Evolutionary conservation across 352 stramenopile genomes (phyloP), one percentile per base, ranked within the genome.

Genomic region (Phytophthora idaei): DNA sequence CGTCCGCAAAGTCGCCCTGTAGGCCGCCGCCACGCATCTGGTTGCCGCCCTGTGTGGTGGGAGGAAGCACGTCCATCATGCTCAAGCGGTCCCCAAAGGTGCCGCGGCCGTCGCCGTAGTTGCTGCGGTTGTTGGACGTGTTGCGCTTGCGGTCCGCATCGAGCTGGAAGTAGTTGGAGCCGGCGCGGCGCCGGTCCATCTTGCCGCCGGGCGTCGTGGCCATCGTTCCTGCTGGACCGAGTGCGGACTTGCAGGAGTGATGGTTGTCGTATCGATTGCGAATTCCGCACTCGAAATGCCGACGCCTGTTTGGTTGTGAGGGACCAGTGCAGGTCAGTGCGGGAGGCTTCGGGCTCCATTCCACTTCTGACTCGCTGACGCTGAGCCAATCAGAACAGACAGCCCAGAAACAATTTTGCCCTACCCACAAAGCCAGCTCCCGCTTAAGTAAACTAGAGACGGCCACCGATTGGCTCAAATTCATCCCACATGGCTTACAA

Each of bases 81-180:
- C 77, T 88, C 17, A 92, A 73, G 0, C 83, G 80, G 28, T 69
- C 70, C 12, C 78, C 84, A 42, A 91, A 85, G 42, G 78, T 87
- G 34, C 77, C 76, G n/a, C 78, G 72, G n/a, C 59, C 61, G 47
- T 89, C 79, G 17, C 47, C 59, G 29, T 66, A 63, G 61, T 78
- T 80, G 57, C 67, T 77, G 15, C 57, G 60, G 57, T 81, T 77
- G 48, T 69, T 61, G 71, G 71, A 85, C 68, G 71, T 73, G 71
- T 88, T 89, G 68, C 86, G 82, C 76, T 90, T 90, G 61, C 81
- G 78, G 69, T 94, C 84, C 11, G 83, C 78, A 39, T 92, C 81
- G 34, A 94, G 76, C 64, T 90, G 71, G 57, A 94, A 94, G 75
- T 94, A 94, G 80, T 94, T 94, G 73, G 83, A 92, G 63, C 81